These are phyloP conservation scores for Exophiala sideris DNA, from an alignment of 2,329 filamentous ascomycete species.

Conservation along the genomic window DNA sequence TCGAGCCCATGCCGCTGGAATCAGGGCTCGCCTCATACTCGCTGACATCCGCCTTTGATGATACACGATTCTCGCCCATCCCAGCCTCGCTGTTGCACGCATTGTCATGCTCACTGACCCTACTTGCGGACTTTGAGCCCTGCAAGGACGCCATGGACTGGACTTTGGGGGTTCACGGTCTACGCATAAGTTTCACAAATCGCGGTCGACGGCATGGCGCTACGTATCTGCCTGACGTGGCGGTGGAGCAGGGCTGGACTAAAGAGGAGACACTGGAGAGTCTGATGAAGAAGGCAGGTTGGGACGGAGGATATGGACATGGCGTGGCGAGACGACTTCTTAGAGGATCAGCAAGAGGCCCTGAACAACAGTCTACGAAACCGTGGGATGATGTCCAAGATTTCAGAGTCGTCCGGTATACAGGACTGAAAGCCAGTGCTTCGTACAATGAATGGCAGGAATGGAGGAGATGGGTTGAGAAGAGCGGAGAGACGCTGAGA, in stretches of 20 bases:
- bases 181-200: slow-evolving; percentile 80
- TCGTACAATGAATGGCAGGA: slow-evolving; percentile 70
- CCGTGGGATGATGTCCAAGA: slow-evolving; percentile 71
- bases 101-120: slow-evolving; percentile 63
- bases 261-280: slow-evolving; percentile 88
- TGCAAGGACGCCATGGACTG: slow-evolving; percentile 74
- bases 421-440: slow-evolving; percentile 73
- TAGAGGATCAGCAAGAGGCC: slow-evolving; percentile 36
- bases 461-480: slow-evolving; percentile 72
- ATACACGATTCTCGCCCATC: slow-evolving; percentile 60
- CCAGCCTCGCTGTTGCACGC: slow-evolving; percentile 45
- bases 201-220: slow-evolving; percentile 65
- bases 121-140: slow-evolving; percentile 81
- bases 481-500: slow-evolving; percentile 22
- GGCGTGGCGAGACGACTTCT: slow-evolving; percentile 38
- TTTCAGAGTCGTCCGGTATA: slow-evolving; percentile 77
- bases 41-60: slow-evolving; percentile 70
- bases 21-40: slow-evolving; percentile 75
- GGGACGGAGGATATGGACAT: slow-evolving; percentile 58
- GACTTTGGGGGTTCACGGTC: slow-evolving; percentile 79
- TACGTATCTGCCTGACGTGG: slow-evolving; percentile 90
- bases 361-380: slow-evolving; percentile 17
- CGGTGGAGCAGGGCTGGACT: slow-evolving; percentile 88
- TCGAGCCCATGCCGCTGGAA: slow-evolving; percentile 71
- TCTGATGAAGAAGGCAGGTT: slow-evolving; percentile 92